Base-by-base conservation (phyloP, 139 green algal genomes). In the Chlorella sorokiniana region DNA sequence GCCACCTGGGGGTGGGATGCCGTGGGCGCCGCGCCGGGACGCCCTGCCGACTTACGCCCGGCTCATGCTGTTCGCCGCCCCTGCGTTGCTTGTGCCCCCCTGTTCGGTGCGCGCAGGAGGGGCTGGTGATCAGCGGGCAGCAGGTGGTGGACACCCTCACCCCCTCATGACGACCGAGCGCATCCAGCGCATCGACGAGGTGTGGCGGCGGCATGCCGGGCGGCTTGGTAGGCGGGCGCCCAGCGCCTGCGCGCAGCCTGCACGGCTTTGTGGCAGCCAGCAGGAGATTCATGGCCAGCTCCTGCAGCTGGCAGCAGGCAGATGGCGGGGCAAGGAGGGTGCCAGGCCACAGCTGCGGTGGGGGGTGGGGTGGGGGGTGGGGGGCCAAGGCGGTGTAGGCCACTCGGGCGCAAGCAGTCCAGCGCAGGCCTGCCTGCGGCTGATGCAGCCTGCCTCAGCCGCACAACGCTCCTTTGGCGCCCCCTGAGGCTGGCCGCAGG, bases 131-230 rank as follows among this genome's bases (percentile, higher is more conserved):
- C 1, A 70, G 42, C 18, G 75, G 18, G 29, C 23, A 25, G 56
- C 65, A 78, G n/a, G 76, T 87, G 56, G 31, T 87, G 25, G 40
- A 63, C 4, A 69, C 38, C 22, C 37, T 88, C 9, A 27, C 44
- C 4, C 84, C 16, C 56, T 88, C 2, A 76, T 88, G 48, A 81
- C 54, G 2, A 22, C 82, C 0, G 84, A 88, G 8, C 65, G 84
- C 25, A 75, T 81, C 14, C 40, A 69, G 25, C 54, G 70, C 20
- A 83, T 88, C 27, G 78, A 82, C 9, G 1, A 59, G 33, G 84
- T 80, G 35, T 27, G 79, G 14, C 16, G 8, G n/a, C n/a, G n/a
- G n/a, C n/a, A n/a, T n/a, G n/a, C n/a, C n/a, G n/a, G n/a, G n/a
- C n/a, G n/a, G n/a, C n/a, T n/a, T n/a, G n/a, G n/a, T n/a, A n/a